Base-by-base conservation (phyloP, 306 rosid species). In the Inga laurina region DNA sequence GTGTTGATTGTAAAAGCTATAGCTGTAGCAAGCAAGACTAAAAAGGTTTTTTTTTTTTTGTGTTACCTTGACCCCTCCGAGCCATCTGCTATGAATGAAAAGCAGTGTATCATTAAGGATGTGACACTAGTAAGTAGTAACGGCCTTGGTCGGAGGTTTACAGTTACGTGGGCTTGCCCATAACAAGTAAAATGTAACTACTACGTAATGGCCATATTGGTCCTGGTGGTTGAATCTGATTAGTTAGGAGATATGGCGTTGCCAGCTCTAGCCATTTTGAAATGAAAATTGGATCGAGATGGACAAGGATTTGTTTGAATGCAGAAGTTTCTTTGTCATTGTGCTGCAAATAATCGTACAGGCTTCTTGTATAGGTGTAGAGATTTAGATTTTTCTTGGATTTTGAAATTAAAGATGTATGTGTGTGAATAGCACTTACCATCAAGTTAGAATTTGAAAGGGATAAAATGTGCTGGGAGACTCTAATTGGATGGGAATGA, bases 201-300 rank as follows among this genome's bases (percentile, higher is more conserved):
- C 34, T 10, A 22, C 8, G 22, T 46, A 12, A 46, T 22, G 57
- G 22, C 59, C 10, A 10, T 46, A 35, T 72, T 72, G 51, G 1
- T 61, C 21, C 12, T 54, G 65, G 82, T 44, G 67, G 46, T 82
- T 56, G 13, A 57, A 41, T 35, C 1, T 85, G 59, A 49, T 61
- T 35, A 1, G 62, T 46, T 37, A 30, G 57, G 70, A 43, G 77
- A 45, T 52, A 11, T 11, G n/a, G 18, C 21, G 69, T 1, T 30
- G 48, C 65, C 16, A 41, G 27, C 18, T 11, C 32, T 37, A 52
- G 70, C 57, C 11, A 32, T 49, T 74, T 14, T 16, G 4, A 15
- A 75, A 35, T 24, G 70, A 68, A 76, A 44, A 39, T 57, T 69
- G 14, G 67, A 59, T 46, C 24, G 56, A 70, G n/a, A 49, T 72